A percentile compares a stretch with the other conserved stretches of the same genome.
Conservation (phyloP, 2,329 filamentous ascomycete species). For the Neocucurbitaria cava region DNA sequence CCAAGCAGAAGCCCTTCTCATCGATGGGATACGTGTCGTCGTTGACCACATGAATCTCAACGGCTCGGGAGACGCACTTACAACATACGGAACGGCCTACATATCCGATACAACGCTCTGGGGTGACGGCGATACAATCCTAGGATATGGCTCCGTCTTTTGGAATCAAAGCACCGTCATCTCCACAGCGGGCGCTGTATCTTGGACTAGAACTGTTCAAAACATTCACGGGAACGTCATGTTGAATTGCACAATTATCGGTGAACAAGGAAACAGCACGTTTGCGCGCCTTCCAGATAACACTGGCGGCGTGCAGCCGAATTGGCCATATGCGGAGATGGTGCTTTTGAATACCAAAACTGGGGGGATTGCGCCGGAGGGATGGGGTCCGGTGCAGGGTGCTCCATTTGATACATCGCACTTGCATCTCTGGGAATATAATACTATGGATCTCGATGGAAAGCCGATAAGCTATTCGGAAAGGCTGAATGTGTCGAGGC, state of each 20-base stretch:
- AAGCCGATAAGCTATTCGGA: not conserved
- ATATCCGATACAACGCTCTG: slow-evolving; percentile 9
- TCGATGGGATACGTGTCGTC: slow-evolving; percentile 11
- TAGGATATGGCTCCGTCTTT: slow-evolving; percentile 9
- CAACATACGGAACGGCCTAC: slow-evolving; percentile 18
- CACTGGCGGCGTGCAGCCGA: not conserved
- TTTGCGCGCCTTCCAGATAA: slow-evolving; percentile 1
- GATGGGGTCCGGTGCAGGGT: slow-evolving; percentile 5
- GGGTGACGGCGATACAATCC: slow-evolving; percentile 18
- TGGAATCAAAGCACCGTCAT: not conserved
- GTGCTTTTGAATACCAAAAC: slow-evolving; percentile 4
- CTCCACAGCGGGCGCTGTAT: not conserved
- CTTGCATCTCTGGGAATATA: slow-evolving; percentile 5
- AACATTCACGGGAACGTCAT: slow-evolving; percentile 18
- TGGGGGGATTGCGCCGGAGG: not conserved
- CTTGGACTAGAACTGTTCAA: not conserved
- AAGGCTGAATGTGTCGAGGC: slow-evolving; percentile 1
- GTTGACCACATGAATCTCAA: slow-evolving; percentile 16
- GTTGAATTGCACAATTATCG: slow-evolving; percentile 9
- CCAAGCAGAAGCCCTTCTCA: slow-evolving; percentile 20
- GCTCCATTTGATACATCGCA: not conserved
- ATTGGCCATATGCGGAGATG: slow-evolving; percentile 9
- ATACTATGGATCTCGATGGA: slow-evolving; percentile 1
- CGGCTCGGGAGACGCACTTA: slow-evolving; percentile 22
- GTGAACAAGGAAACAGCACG: not conserved